Base-by-base conservation (phyloP, 2,329 filamentous ascomycete genomes). In the Fusarium equiseti region DNA sequence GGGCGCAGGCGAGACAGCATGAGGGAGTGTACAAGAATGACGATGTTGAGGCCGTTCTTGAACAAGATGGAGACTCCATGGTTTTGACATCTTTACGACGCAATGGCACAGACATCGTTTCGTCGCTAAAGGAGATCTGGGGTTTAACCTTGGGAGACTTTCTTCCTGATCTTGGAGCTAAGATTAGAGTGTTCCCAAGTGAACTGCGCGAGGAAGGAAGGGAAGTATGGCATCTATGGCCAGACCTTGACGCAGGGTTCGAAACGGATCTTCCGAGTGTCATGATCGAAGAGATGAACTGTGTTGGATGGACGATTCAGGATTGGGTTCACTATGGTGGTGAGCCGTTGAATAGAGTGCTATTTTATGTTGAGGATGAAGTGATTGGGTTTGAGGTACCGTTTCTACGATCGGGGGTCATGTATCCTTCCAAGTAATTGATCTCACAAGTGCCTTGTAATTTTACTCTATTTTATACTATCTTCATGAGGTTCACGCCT, bases 261-360 rank as follows among this genome's bases (percentile, higher is more conserved):
- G 12, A 59, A 16, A 79, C 77, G 0, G 77, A 80, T 29, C 68
- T 82, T 4, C 78, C 79, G 0, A 75, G 75, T 0, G 58, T 59
- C 8, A 59, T 53, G 0, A 38, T 78, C 15, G 61, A 71, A 13
- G 58, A 60, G 3, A 61, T 74, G n/a, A 73, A 73, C 20, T 81
- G 79, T 42, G 27, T 73, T 2, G 68, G 73, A 6, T 81, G 79
- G 79, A 77, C 74, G 35, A 59, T 78, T 7, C 75, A 74, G 1
- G 78, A 81, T 35, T 82, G 77, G 78, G 63, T 81, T 24, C 75
- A 79, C 29, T 81, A 81, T 58, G 78, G 77, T 0, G 70, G 77
- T 12, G 73, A 80, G 59, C 74, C 79, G 3, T 38, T 81, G 13
- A 79, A 81, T 46, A 66, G 76, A 10, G 63, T 81, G 10, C 44